Base-by-base conservation (phyloP, 2,329 filamentous ascomycete genomes). In the Amesomyces nigricolor region DNA sequence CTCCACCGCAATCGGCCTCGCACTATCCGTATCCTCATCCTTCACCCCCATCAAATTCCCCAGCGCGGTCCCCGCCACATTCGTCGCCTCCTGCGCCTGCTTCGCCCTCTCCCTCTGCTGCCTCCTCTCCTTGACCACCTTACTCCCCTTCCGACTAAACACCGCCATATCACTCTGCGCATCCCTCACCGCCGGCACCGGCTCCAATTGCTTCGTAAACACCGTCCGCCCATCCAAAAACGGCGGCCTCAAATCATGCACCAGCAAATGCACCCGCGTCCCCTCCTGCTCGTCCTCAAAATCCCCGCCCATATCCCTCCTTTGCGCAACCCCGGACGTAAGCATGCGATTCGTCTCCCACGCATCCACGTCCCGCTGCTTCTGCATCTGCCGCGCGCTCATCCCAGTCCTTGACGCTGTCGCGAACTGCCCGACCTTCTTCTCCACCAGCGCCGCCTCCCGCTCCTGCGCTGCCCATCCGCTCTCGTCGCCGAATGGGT, bases 301-400 rank as follows among this genome's bases (percentile, higher is more conserved):
- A 67, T 94, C 90, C 47, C 82, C 80, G 22, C 86, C 85, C 68
- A 90, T 83, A 65, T 94, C 89, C 62, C 90, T 78, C 66, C 92
- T 79, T 71, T 99, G 95, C 16, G 94, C 94, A 16, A 99, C 91
- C 54, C 92, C 92, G 17, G 91, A 96, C 1, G 91, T 94, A 58
- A 99, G 79, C 94, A 99, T 97, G 57, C 94, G 88, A 70, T 99
- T 99, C 14, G 92, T 94, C 72, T 99, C 95, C 94, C 94, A 99
- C 0, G 91, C 92, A 72, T 99, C 94, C 43, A 94, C 91, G 67
- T 99, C 94, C 68, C 88, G 91, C 70, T 96, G 89, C 64, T 91
- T 89, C 71, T 96, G 90, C 56, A 89, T 79, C 58, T 86, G 85
- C 49, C 88, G 81, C 44, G 87, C 87, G 67, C 83, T 89, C 68